These are phyloP conservation scores for Aspergillus pseudoglaucus DNA, from an alignment of 2,329 filamentous ascomycete genomes.

Conservation along the genomic window DNA sequence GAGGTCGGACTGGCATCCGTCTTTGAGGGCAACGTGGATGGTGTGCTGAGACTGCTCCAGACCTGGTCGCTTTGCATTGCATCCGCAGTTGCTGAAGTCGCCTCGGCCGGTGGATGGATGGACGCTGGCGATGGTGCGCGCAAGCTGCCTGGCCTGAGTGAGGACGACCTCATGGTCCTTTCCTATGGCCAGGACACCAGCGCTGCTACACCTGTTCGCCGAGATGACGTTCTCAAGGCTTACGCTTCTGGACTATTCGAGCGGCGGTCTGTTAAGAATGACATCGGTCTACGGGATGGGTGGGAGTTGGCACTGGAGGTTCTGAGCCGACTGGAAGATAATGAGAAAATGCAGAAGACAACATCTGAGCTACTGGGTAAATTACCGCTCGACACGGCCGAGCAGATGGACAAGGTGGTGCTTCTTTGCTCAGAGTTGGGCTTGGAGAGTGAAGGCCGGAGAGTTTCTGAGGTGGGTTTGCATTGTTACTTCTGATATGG, in stretches of 20 bases:
- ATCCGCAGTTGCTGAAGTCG: slow-evolving; percentile 73
- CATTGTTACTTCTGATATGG: background rate
- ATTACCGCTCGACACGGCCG: slow-evolving; percentile 63
- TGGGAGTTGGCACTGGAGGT: slow-evolving; percentile 88
- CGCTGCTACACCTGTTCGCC: slow-evolving; percentile 50
- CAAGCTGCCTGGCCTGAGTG: slow-evolving; percentile 60
- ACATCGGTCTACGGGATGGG: slow-evolving; percentile 53
- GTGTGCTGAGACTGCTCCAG: slow-evolving; percentile 65
- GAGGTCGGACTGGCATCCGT: slow-evolving; percentile 77
- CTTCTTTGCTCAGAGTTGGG: slow-evolving; percentile 69
- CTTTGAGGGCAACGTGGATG: slow-evolving; percentile 75
- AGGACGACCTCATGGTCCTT: slow-evolving; percentile 78
- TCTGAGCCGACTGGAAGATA: slow-evolving; percentile 72
- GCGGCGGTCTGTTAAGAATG: slow-evolving; percentile 27
- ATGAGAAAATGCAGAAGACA: slow-evolving; percentile 62
- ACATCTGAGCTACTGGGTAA: slow-evolving; percentile 68
- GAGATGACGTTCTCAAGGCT: slow-evolving; percentile 69
- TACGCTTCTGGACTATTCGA: slow-evolving; percentile 63
- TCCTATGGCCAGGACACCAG: slow-evolving; percentile 56
- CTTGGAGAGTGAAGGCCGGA: slow-evolving; percentile 70
- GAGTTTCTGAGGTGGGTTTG: slow-evolving; percentile 67
- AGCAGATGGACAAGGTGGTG: slow-evolving; percentile 75
- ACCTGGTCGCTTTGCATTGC: slow-evolving; percentile 76
- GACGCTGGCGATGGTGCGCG: slow-evolving; percentile 51
- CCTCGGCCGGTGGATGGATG: slow-evolving; percentile 77